phyloP scores from a whole-genome alignment of 169 alveolate species.

The Cyclospora cayetanensis region DNA sequence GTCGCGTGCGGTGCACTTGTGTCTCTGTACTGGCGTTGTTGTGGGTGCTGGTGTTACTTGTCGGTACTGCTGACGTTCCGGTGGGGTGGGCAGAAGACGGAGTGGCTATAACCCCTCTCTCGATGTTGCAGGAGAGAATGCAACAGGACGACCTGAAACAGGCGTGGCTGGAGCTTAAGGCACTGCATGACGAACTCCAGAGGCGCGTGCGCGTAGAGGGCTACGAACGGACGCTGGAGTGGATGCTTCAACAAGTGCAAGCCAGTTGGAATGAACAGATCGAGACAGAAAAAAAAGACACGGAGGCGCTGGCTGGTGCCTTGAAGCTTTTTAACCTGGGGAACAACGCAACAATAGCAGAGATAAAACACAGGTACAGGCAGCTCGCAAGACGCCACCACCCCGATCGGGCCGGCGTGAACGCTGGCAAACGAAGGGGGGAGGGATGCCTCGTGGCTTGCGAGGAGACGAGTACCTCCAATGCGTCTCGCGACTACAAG shows the following conservation, averaged over 20 bases:
- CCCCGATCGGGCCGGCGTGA: slow-evolving; percentile 34
- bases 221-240: background rate
- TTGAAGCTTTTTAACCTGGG: background rate
- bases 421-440: background rate
- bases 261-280: slow-evolving; percentile 16
- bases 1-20: background rate
- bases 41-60: slow-evolving; percentile 42
- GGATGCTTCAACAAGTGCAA: slow-evolving; percentile 36
- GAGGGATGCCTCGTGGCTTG: background rate
- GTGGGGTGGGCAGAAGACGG: slow-evolving; percentile 3
- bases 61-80: background rate
- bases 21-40: background rate
- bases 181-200: background rate
- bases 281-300: background rate
- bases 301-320: background rate
- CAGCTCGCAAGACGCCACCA: slow-evolving; percentile 37
- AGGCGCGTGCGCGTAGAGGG: background rate
- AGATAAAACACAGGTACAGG: background rate
- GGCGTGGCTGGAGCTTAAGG: background rate
- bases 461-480: background rate
- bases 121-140: slow-evolving; percentile 44
- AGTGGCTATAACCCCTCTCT: background rate
- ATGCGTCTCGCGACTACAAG: background rate
- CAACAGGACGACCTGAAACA: background rate
- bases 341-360: background rate